Conservation (phyloP, 1,284 basidiomycete genomes). For the Coniferiporia weirii region DNA sequence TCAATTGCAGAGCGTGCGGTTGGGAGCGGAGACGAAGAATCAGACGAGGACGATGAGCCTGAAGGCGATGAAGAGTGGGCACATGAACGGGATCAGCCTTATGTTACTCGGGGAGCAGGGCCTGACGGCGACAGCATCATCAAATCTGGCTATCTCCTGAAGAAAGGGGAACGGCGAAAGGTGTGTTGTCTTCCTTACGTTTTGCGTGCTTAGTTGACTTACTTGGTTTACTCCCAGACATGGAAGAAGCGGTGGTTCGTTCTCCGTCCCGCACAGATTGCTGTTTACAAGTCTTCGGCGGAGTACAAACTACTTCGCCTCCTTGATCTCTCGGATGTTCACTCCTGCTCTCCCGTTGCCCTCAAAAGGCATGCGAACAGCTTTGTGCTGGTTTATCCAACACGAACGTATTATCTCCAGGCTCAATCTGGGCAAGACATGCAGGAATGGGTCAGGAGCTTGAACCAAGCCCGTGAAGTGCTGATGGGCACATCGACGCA, state of each 20-base stretch:
- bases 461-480: conserved; percentile 73
- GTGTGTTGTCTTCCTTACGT: conserved; percentile 38
- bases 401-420: conserved; percentile 91
- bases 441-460: conserved; percentile 78
- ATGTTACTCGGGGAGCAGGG: conserved; percentile 28
- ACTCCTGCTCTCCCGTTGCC: conserved; percentile 83
- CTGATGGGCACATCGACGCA: conserved; percentile 57
- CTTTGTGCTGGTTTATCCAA: conserved; percentile 89
- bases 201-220: not conserved
- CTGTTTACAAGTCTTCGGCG: conserved; percentile 94
- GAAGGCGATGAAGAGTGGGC: conserved; percentile 60
- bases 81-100: conserved; percentile 36
- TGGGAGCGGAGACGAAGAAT: conserved; percentile 68
- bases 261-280: conserved; percentile 83
- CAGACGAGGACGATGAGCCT: conserved; percentile 68
- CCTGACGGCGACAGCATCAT: conserved; percentile 70
- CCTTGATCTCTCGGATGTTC: conserved; percentile 85
- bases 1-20: conserved; percentile 70
- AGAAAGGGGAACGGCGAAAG: conserved; percentile 96
- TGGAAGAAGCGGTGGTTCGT: conserved; percentile 99
- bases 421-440: conserved; percentile 71
- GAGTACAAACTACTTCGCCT: conserved; percentile 92
- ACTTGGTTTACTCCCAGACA: conserved; percentile 46
- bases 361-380: conserved; percentile 89
- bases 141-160: conserved; percentile 89